These are phyloP conservation scores for Fusarium keratoplasticum DNA, from an alignment of 2,329 filamentous ascomycete species.

Conservation along the genomic window DNA sequence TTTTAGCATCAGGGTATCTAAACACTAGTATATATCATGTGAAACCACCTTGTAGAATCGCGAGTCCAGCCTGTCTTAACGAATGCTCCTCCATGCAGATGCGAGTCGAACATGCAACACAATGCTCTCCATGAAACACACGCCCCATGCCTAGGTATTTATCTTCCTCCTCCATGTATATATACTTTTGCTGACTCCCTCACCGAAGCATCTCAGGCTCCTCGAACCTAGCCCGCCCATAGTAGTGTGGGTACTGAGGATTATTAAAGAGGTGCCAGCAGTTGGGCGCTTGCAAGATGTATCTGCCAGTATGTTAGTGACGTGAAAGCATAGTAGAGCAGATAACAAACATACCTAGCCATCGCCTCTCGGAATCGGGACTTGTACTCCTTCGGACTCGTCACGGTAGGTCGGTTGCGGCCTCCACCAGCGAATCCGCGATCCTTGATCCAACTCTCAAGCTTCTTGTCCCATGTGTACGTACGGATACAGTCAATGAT, in stretches of 20 bases:
- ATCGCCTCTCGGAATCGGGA: conserved; percentile 95
- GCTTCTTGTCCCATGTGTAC: conserved; percentile 99
- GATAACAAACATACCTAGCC: conserved; percentile 75
- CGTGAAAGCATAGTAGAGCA: neutral
- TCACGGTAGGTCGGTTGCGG: conserved; percentile 91
- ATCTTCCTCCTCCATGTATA: neutral
- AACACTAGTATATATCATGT: conserved; percentile 16
- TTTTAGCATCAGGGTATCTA: conserved; percentile 3
- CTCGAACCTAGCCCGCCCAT: conserved; percentile 54
- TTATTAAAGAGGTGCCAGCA: conserved; percentile 78
- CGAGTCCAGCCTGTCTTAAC: conserved; percentile 5
- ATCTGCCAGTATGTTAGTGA: conserved; percentile 54
- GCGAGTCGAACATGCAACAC: conserved; percentile 10
- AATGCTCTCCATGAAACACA: neutral
- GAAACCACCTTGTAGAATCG: neutral
- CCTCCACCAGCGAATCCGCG: conserved; percentile 83
- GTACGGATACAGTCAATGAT: conserved; percentile 99
- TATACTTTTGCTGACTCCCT: conserved; percentile 5
- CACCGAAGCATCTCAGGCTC: conserved; percentile 49
- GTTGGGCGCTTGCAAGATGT: conserved; percentile 80
- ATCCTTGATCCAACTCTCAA: conserved; percentile 99
- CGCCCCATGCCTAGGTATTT: neutral
- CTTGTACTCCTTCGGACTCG: conserved; percentile 97
- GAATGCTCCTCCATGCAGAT: conserved; percentile 26
- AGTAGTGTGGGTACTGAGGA: conserved; percentile 52